Evolutionary conservation across 129 eudicot species (phyloP).

Genomic region (Tagetes patula): DNA sequence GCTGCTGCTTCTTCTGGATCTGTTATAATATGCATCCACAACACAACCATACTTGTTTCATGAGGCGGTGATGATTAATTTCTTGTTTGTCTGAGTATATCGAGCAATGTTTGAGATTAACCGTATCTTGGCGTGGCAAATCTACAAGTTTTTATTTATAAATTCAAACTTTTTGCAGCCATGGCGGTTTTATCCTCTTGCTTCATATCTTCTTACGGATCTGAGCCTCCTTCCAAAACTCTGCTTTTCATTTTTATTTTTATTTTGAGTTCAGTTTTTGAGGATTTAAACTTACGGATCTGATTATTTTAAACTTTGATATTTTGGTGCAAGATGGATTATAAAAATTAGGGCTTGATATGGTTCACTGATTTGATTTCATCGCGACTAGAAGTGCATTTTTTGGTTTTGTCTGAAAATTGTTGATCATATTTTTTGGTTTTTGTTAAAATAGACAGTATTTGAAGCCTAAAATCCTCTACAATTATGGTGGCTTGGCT

Average conservation of each 20-base stretch:
- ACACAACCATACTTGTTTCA: no score
- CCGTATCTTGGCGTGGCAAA: slow-evolving; percentile 32
- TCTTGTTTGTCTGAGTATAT: slow-evolving; percentile 8
- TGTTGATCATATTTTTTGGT: no score
- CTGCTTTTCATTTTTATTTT: neutral
- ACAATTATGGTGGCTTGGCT: no score
- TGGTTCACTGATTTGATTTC: no score
- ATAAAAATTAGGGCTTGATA: no score
- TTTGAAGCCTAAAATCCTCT: no score
- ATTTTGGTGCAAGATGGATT: no score
- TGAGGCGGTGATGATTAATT: slow-evolving; percentile 17
- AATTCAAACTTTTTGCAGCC: slow-evolving; percentile 24
- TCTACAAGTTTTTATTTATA: slow-evolving; percentile 3
- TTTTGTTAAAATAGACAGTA: no score
- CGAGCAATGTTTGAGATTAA: neutral
- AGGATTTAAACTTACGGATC: neutral
- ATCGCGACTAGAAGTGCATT: no score
- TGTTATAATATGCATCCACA: neutral
- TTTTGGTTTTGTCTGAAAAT: no score
- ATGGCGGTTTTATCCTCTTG: slow-evolving; percentile 31
- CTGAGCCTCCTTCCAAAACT: slow-evolving; percentile 15
- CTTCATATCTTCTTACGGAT: slow-evolving; percentile 12
- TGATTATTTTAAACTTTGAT: neutral
- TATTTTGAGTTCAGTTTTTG: neutral
- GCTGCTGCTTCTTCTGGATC: no score